These are phyloP conservation scores for Citrus sp. DNA, from an alignment of 345 rosid genomes.

Conservation along the genomic window DNA sequence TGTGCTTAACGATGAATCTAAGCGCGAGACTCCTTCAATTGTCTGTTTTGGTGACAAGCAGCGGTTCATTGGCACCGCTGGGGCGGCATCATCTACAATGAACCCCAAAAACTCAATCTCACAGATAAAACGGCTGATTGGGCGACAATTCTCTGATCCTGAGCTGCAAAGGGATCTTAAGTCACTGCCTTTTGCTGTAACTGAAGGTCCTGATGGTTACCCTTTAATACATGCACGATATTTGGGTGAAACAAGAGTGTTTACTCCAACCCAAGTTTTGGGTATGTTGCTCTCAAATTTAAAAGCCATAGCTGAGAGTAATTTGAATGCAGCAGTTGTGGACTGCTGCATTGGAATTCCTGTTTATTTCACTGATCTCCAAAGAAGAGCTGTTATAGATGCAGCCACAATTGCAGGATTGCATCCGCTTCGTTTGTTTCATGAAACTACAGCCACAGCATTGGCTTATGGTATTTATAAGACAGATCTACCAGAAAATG, in stretches of 20 bases:
- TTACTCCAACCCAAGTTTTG: constrained; percentile 89
- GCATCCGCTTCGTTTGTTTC: constrained; percentile 80
- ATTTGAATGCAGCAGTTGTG: constrained; percentile 77
- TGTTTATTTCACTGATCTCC: constrained; percentile 83
- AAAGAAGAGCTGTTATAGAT: constrained; percentile 89
- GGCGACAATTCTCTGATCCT: constrained; percentile 79
- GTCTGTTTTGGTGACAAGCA: constrained; percentile 98
- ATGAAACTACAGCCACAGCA: constrained; percentile 94
- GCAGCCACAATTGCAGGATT: constrained; percentile 94
- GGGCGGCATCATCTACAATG: constrained; percentile 94
- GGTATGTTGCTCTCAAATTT: constrained; percentile 85
- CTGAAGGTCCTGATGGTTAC: constrained; percentile 85
- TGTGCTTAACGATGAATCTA: constrained; percentile 96
- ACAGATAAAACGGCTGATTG: constrained; percentile 82
- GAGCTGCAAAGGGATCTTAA: constrained; percentile 88
- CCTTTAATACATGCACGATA: constrained; percentile 84
- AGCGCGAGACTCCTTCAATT: constrained; percentile 94
- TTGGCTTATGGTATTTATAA: constrained; percentile 96
- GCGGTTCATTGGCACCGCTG: constrained; percentile 94
- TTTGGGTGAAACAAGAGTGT: constrained; percentile 73
- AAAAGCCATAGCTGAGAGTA: constrained; percentile 85
- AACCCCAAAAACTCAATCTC: constrained; percentile 92
- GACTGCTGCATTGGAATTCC: constrained; percentile 98
- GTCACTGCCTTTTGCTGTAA: constrained; percentile 62
- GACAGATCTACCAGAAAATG: constrained; percentile 90